Evolutionary conservation across 2,329 filamentous ascomycete species (phyloP).

Genomic region (Cadophora sp.): DNA sequence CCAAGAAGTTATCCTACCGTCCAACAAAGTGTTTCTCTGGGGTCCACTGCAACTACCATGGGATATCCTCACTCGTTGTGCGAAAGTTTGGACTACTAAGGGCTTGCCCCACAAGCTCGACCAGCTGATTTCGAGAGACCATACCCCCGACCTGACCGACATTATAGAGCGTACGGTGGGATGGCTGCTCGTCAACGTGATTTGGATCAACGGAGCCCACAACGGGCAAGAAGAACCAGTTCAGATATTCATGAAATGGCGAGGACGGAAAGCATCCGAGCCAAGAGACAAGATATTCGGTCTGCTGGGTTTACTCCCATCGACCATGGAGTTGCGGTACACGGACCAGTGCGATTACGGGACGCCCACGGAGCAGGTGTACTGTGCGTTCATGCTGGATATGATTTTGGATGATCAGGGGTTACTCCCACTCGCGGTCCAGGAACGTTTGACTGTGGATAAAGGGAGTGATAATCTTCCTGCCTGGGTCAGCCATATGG

Average conservation of each 20-base stretch:
- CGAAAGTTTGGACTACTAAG: background rate
- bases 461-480: background rate
- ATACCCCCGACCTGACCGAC: background rate
- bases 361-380: background rate
- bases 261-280: background rate
- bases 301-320: background rate
- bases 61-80: background rate
- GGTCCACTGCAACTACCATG: background rate
- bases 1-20: background rate
- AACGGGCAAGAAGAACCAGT: background rate
- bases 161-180: background rate
- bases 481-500: conserved; percentile 1
- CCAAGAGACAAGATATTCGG: background rate
- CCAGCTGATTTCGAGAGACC: background rate
- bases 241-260: conserved; percentile 1
- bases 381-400: background rate
- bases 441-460: background rate
- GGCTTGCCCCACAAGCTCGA: background rate
- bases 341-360: background rate
- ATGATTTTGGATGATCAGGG: background rate
- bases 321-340: background rate
- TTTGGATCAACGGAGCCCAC: conserved; percentile 2
- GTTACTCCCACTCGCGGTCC: background rate
- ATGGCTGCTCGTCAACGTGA: conserved; percentile 2
- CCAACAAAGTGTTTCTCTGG: conserved; percentile 3